phyloP scores from a whole-genome alignment of 441 rosid genomes.

The Metrosideros polymorpha region DNA sequence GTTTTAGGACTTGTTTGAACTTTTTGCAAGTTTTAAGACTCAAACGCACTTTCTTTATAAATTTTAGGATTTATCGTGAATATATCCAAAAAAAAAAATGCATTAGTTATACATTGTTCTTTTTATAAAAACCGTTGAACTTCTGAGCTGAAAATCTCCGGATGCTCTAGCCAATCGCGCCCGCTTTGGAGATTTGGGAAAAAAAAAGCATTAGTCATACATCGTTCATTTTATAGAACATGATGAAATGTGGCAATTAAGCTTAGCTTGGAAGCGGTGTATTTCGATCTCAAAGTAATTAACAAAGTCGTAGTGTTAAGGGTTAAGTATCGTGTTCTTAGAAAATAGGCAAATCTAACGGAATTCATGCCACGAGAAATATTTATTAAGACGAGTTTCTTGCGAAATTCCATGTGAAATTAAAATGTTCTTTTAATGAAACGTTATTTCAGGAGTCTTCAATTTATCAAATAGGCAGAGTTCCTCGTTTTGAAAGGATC shows the following conservation, averaged over 20 bases:
- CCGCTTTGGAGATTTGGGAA: background rate
- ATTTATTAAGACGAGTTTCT: background rate
- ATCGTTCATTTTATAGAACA: background rate
- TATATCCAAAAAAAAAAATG: too few species aligned
- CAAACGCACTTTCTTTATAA: too few species aligned
- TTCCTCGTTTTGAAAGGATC: too few species aligned
- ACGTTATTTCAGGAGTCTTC: background rate
- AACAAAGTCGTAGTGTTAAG: background rate
- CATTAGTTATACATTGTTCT: too few species aligned
- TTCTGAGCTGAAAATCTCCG: background rate
- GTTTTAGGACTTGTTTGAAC: too few species aligned
- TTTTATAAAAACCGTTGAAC: too few species aligned
- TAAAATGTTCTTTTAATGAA: background rate
- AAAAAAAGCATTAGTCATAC: background rate
- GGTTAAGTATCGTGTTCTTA: background rate
- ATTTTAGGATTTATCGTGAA: too few species aligned
- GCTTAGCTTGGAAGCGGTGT: background rate
- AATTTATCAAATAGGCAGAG: too few species aligned
- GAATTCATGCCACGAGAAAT: background rate
- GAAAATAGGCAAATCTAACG: background rate
- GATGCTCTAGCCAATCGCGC: background rate
- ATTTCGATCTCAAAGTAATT: background rate
- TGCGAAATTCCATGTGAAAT: background rate
- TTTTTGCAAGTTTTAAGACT: too few species aligned
- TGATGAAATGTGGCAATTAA: background rate